Evolutionary conservation across 2,329 filamentous ascomycete genomes (phyloP).

Genomic region (Cytospora chrysosperma): DNA sequence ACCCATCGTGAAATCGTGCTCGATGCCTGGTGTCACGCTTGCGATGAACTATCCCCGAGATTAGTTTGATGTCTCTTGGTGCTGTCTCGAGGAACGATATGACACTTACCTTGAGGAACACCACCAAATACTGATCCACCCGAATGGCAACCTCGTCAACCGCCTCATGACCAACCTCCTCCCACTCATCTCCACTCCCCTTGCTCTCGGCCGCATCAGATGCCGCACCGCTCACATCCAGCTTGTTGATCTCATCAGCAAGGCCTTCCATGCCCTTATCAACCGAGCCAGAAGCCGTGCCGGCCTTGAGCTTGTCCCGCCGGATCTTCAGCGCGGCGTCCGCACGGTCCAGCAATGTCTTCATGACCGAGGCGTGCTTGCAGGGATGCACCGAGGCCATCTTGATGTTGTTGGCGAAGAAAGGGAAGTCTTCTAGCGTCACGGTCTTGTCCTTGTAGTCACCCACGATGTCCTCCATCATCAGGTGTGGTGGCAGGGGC

Average conservation of each 20-base stretch:
- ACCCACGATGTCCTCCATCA: constrained; percentile 42
- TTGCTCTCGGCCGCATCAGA: constrained; percentile 50
- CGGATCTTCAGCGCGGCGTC: constrained; percentile 90
- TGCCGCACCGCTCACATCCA: constrained; percentile 53
- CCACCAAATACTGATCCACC: constrained; percentile 85
- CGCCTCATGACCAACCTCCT: constrained; percentile 60
- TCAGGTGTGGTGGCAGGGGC: constrained; percentile 36
- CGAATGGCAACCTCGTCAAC: constrained; percentile 79
- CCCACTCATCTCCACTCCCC: constrained; percentile 60
- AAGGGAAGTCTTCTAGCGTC: constrained; percentile 95
- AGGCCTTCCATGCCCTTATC: constrained; percentile 75
- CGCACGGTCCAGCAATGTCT: constrained; percentile 90
- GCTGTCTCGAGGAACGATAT: not conserved
- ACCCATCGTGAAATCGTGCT: constrained; percentile 97
- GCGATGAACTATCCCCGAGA: constrained; percentile 61
- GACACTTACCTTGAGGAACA: constrained; percentile 73
- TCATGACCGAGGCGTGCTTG: constrained; percentile 98
- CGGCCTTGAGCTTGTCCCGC: constrained; percentile 72
- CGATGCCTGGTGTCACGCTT: constrained; percentile 92
- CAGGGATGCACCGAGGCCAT: constrained; percentile 97
- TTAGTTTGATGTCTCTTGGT: constrained; percentile 28
- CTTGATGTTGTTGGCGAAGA: constrained; percentile 87
- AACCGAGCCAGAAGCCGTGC: constrained; percentile 45
- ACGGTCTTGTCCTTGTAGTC: constrained; percentile 73
- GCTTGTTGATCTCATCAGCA: constrained; percentile 73